Percentiles rank a stretch among this genome's conserved stretches.
These are phyloP conservation scores for Neofusicoccum cordaticola DNA, from an alignment of 2,329 filamentous ascomycete genomes.

Conservation along the genomic window DNA sequence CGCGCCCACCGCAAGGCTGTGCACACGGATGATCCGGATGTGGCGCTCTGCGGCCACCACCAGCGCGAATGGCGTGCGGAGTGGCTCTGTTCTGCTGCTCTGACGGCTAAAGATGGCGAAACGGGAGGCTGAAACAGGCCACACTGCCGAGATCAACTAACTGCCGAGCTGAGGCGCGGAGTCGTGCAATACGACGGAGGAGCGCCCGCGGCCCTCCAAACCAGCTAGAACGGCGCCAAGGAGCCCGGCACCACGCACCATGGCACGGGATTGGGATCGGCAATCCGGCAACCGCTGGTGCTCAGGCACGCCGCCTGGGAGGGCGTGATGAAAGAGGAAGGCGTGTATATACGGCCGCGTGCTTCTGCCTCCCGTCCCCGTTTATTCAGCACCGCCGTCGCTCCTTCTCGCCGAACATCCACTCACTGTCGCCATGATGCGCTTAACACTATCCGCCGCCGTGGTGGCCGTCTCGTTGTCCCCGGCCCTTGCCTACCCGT, in stretches of 20 bases:
- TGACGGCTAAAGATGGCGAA: conserved; percentile 9
- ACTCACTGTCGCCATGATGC: not conserved
- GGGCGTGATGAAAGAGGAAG: not conserved
- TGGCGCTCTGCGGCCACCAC: not conserved
- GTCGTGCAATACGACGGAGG: not conserved
- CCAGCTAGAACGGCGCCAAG: conserved; percentile 3
- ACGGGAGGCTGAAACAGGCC: conserved; percentile 6
- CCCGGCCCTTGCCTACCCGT: not conserved
- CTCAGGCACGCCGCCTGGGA: not conserved
- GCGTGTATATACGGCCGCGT: not conserved
- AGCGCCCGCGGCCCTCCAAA: not conserved
- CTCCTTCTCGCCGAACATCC: not conserved
- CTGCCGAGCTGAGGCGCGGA: not conserved
- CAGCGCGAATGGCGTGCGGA: not conserved
- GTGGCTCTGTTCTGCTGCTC: not conserved
- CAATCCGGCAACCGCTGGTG: not conserved
- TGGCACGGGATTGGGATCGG: conserved; percentile 9
- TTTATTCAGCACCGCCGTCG: not conserved
- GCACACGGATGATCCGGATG: not conserved
- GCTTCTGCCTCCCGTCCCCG: not conserved
- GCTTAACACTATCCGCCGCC: not conserved
- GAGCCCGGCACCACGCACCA: not conserved
- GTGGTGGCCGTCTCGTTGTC: not conserved
- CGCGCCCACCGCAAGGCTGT: not conserved
- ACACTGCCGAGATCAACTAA: not conserved